These are phyloP conservation scores for Blastocystis sp. DNA, from an alignment of 352 stramenopile genomes.

Conservation along the genomic window DNA sequence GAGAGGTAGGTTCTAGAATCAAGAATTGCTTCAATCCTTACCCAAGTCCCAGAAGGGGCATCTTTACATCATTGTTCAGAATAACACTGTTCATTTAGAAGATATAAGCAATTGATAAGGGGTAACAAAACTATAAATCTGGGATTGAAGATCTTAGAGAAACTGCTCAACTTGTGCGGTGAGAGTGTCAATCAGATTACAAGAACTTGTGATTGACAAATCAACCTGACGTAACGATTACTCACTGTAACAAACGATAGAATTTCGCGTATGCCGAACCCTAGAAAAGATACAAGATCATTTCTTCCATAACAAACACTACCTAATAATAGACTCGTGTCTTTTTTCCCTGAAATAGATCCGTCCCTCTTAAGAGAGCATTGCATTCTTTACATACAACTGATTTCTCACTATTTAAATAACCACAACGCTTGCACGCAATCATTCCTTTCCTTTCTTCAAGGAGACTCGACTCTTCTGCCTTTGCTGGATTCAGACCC, in stretches of 20 bases:
- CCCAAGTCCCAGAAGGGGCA: slow-evolving; percentile 39
- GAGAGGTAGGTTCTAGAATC: background rate
- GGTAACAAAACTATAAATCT: too few species aligned
- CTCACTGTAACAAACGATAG: too few species aligned
- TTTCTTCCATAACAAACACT: background rate
- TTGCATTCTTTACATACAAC: slow-evolving; percentile 48
- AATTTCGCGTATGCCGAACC: too few species aligned
- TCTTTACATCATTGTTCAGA: slow-evolving; percentile 39
- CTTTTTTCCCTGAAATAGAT: background rate
- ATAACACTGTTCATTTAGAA: background rate
- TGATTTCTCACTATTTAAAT: slow-evolving; percentile 15
- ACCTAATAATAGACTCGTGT: background rate
- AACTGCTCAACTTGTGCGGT: too few species aligned
- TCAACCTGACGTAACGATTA: too few species aligned
- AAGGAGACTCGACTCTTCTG: background rate
- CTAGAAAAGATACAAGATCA: too few species aligned
- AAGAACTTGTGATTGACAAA: too few species aligned
- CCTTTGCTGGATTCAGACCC: background rate
- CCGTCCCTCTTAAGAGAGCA: background rate
- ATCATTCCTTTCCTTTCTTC: background rate
- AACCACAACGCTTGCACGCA: slow-evolving; percentile 17
- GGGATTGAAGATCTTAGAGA: too few species aligned
- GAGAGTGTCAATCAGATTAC: too few species aligned
- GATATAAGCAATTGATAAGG: too few species aligned
- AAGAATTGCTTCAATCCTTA: background rate